These are phyloP conservation scores for Lumnitzera littorea DNA, from an alignment of 345 rosid genomes.

Conservation along the genomic window DNA sequence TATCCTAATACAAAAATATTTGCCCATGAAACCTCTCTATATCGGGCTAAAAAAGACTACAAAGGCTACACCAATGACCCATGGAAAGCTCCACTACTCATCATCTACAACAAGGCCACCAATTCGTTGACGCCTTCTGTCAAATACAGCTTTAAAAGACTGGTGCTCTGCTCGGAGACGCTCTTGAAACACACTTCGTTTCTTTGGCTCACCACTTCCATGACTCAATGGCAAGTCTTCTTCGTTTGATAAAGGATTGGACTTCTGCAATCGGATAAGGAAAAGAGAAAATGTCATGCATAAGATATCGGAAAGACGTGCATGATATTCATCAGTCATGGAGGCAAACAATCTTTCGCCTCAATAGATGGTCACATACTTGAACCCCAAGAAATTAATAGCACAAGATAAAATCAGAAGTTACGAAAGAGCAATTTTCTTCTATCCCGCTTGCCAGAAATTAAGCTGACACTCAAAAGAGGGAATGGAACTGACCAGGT, in stretches of 20 bases:
- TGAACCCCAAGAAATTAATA: too few species aligned
- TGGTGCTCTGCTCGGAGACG: conserved; percentile 70
- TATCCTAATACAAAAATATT: too few species aligned
- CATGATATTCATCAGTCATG: neutral
- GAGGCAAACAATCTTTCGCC: neutral
- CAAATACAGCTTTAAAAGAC: conserved; percentile 82
- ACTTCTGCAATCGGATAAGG: conserved; percentile 37
- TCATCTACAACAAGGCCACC: conserved; percentile 44
- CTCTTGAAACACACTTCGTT: conserved; percentile 63
- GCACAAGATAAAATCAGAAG: too few species aligned
- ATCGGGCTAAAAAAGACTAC: neutral
- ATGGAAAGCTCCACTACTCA: conserved; percentile 10
- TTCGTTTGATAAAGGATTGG: conserved; percentile 57
- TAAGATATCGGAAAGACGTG: neutral
- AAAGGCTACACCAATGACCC: neutral
- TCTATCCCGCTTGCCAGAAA: too few species aligned
- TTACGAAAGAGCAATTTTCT: too few species aligned
- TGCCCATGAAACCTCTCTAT: too few species aligned
- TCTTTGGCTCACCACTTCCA: conserved; percentile 35
- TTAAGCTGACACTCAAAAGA: too few species aligned
- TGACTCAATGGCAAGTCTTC: conserved; percentile 19
- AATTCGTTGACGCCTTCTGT: conserved; percentile 52
- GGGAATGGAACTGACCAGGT: conserved; percentile 43
- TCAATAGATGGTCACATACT: too few species aligned
- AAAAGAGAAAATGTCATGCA: neutral